Base-by-base conservation (phyloP, 176 grass and related monocot genomes). In the Leersia perrieri region DNA sequence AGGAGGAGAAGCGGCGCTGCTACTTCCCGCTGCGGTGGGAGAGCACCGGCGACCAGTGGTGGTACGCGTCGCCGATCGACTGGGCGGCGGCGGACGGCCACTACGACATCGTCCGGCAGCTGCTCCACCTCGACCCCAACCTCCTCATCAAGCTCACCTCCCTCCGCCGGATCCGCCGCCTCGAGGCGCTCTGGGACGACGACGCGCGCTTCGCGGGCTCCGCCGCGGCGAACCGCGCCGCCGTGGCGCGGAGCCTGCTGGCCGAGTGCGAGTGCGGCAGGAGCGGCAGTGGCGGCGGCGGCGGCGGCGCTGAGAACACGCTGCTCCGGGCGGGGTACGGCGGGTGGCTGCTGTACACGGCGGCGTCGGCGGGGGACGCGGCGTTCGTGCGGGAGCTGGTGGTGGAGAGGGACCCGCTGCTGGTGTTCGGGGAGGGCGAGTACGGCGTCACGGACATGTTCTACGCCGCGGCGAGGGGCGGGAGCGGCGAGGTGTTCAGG, bases 71-170 rank as follows among this genome's bases (percentile, higher is more conserved):
- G 33, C 96, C 96, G 10, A 91, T 98, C 33, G 96, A 98, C 87
- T 95, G 84, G 81, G 96, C 96, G 11, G 96, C 92, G 14, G 88
- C 92, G 14, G 91, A 91, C 62, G 96, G 96, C 80, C 92, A 98
- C 84, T 95, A 91, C 78, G 96, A 95, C 78, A 80, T 98, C 29
- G 96, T 95, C 13, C 90, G 96, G 20, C 86, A 95, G 84, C 90
- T 98, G 33, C 90, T 98, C 5, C 90, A 90, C 73, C 81, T 95
- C 36, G 96, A 98, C 82, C 85, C 90, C 14, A 98, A 98, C 86
- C 90, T 95, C n/a, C 93, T 99, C 88, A 93, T 99, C 82, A 99
- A 99, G 75, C 92, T 99, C 84, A 93, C 96, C 77, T 95, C 93
- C 3, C 90, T 99, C 9, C 90, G 89, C 75, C 90, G 96, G 63